phyloP scores from a whole-genome alignment of 345 rosid genomes.

The Cardamine occulta region DNA sequence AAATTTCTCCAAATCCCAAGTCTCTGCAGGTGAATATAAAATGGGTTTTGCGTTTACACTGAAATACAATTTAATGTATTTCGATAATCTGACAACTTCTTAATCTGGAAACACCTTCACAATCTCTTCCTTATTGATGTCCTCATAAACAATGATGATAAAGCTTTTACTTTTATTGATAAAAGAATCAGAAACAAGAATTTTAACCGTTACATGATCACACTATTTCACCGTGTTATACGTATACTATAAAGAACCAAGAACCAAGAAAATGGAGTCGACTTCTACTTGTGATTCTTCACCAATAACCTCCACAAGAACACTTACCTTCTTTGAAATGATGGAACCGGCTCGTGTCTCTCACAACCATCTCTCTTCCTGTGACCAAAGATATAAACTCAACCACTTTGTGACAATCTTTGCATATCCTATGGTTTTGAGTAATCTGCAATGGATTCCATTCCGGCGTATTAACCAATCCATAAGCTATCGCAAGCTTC shows the following conservation, averaged over 20 bases:
- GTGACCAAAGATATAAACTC: conserved; percentile 65
- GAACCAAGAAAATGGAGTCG: not conserved
- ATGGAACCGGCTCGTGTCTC: conserved; percentile 82
- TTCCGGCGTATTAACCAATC: conserved; percentile 57
- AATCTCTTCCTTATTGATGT: not conserved
- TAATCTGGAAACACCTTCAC: not conserved
- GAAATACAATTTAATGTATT: not conserved
- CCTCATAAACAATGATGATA: not conserved
- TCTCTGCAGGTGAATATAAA: not conserved
- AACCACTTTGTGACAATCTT: conserved; percentile 74
- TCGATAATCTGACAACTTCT: not conserved
- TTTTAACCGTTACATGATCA: conserved; percentile 22
- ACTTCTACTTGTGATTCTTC: conserved; percentile 46
- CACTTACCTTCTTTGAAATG: conserved; percentile 76
- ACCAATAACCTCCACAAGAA: conserved; percentile 96
- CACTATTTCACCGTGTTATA: not conserved
- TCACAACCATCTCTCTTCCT: conserved; percentile 65
- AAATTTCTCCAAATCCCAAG: not conserved
- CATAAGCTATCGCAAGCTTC: conserved; percentile 86
- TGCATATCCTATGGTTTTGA: conserved; percentile 83
- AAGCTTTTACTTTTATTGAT: conserved; percentile 28
- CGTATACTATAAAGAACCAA: conserved; percentile 1
- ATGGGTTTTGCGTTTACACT: not conserved
- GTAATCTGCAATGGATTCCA: conserved; percentile 71
- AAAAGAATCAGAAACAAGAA: conserved; percentile 5